Base-by-base conservation (phyloP, 768 basidiomycete species). In the Amanita rubescens region DNA sequence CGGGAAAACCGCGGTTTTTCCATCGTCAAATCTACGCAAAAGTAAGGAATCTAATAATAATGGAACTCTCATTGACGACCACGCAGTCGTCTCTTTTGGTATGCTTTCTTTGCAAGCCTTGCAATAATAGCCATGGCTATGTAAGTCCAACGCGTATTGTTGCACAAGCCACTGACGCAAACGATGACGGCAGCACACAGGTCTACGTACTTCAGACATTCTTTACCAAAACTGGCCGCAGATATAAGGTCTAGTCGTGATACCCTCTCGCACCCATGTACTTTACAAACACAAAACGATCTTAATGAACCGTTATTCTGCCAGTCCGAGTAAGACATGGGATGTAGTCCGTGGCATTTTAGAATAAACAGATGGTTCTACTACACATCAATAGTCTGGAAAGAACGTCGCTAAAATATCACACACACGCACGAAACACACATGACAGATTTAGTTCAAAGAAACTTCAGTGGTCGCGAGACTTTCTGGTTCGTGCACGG, bases 1-100 rank as follows among this genome's bases (percentile, higher is more conserved):
- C 80, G 87, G 46, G 93, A 97, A 67, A 91, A 90, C 60, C 81
- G 94, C 34, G 93, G 92, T n/a, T 94, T 94, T 68, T 91, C 90
- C 5, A 77, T 89, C 19, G 94, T 97, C 22, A 86, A 85, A 63
- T 92, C 91, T 0, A 96, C 90, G 22, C 87, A 90, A 73, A 88
- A 82, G 90, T 91, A 53, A 35, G 74, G 58, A 51, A 33, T 34
- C 15, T 12, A 17, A 10, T 25, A 19, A 3, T 12, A 34, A 27
- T 17, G 50, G 47, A 35, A 42, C 46, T 37, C 53, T 51, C 59
- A 30, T 8, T 27, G 58, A 47, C 6, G 6, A 39, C 55, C n/a
- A 25, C 3, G 14, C 45, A 91, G 88, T 65, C 86, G 90, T 32
- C 76, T 97, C 52, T 97, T 96, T 70, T 97, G 94, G 94, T 95